Evolutionary conservation across 371 early-diverging fungal species (phyloP).

Genomic region (Rhizopus microsporus): DNA sequence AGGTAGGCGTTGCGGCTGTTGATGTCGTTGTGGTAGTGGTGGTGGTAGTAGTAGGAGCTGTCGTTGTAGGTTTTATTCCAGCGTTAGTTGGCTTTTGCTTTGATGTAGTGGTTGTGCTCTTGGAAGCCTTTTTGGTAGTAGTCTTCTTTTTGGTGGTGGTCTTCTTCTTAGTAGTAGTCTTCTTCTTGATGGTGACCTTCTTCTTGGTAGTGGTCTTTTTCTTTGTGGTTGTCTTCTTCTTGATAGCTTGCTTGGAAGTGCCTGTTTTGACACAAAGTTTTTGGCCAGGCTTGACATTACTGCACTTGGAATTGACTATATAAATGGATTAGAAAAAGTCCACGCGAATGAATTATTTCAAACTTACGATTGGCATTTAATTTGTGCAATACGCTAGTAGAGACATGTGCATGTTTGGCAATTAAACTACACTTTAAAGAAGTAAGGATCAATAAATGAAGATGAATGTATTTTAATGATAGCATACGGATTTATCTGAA

Average conservation of each 20-base stretch:
- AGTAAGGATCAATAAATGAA: neutral
- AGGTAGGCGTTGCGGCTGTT: constrained; percentile 1
- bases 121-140: constrained; percentile 10
- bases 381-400: constrained; percentile 5
- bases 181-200: constrained; percentile 6
- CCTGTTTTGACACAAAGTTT: constrained; percentile 20
- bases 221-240: constrained; percentile 14
- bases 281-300: constrained; percentile 24
- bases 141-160: constrained; percentile 14
- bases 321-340: constrained; percentile 5
- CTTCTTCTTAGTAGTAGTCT: constrained; percentile 11
- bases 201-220: constrained; percentile 14
- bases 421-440: constrained; percentile 20
- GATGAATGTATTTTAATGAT: neutral
- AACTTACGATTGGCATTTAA: constrained; percentile 18
- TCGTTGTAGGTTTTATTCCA: neutral
- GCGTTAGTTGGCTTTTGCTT: constrained; percentile 4
- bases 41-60: constrained; percentile 10
- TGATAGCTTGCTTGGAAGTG: constrained; percentile 1
- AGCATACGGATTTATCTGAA: constrained; percentile 20
- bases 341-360: neutral
- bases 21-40: constrained; percentile 3
- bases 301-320: constrained; percentile 26
- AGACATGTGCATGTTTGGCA: constrained; percentile 12
- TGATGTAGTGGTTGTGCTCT: neutral